phyloP scores from a whole-genome alignment of 371 early-diverging fungal species.

The Mucor racemosus region DNA sequence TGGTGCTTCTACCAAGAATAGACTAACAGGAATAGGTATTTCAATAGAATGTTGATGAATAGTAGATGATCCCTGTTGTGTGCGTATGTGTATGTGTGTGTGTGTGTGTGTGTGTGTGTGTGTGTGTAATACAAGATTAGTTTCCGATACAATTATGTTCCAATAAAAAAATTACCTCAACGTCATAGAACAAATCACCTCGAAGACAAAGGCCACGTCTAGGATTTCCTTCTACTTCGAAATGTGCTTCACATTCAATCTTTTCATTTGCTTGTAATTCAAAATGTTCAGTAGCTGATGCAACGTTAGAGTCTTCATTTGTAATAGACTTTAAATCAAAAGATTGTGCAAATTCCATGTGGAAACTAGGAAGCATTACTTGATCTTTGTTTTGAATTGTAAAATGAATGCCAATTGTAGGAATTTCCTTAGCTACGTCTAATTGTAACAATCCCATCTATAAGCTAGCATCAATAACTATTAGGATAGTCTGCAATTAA shows the following conservation, averaged over 20 bases:
- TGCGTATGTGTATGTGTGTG: background rate
- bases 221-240: slow-evolving; percentile 40
- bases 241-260: slow-evolving; percentile 35
- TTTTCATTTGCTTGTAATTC: slow-evolving; percentile 41
- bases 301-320: slow-evolving; percentile 23
- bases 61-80: slow-evolving; percentile 29
- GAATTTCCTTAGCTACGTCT: slow-evolving; percentile 6
- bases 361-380: slow-evolving; percentile 36
- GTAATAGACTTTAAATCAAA: slow-evolving; percentile 39
- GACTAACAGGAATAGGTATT: slow-evolving; percentile 51
- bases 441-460: slow-evolving; percentile 20
- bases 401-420: slow-evolving; percentile 22
- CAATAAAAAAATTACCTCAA: slow-evolving; percentile 38
- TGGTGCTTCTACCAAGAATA: slow-evolving; percentile 50
- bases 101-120: background rate
- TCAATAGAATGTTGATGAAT: slow-evolving; percentile 35
- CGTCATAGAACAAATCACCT: slow-evolving; percentile 43
- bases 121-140: slow-evolving; percentile 2
- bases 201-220: slow-evolving; percentile 39
- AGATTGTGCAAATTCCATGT: slow-evolving; percentile 39
- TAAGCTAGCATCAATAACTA: background rate
- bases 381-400: slow-evolving; percentile 27
- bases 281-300: slow-evolving; percentile 41
- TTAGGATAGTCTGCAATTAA: background rate
- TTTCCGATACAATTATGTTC: background rate